Conservation (phyloP, 164 flowering plant genomes). For the Umbilicus rupestris region DNA sequence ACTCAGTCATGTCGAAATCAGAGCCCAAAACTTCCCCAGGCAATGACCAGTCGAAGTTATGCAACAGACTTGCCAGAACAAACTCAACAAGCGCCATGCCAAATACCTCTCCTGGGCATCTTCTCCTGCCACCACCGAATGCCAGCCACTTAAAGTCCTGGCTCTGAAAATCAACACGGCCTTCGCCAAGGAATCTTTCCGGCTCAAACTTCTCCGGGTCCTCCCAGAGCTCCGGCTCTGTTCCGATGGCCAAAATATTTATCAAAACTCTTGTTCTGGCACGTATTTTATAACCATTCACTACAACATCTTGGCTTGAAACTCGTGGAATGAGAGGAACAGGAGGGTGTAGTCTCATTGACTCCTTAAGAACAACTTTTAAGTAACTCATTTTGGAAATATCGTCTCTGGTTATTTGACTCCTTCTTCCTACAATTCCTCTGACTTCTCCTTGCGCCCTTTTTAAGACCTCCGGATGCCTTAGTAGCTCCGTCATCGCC, state of each 20-base stretch:
- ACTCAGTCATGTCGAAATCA: conserved; percentile 27
- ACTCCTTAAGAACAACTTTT: background rate
- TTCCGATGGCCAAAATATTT: background rate
- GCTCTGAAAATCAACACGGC: background rate
- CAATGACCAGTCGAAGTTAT: conserved; percentile 24
- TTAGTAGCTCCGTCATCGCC: conserved; percentile 25
- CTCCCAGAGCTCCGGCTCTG: conserved; percentile 1
- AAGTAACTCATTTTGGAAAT: conserved; percentile 2
- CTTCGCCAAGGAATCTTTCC: background rate
- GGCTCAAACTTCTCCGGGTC: background rate
- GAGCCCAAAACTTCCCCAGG: conserved; percentile 10
- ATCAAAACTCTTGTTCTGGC: conserved; percentile 1
- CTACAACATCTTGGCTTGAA: background rate
- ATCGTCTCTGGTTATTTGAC: background rate
- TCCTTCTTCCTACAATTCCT: conserved; percentile 1
- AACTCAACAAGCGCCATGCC: conserved; percentile 12
- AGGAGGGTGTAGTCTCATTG: background rate
- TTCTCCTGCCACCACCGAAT: conserved; percentile 33
- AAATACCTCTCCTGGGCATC: conserved; percentile 27
- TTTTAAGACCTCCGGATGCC: conserved; percentile 16
- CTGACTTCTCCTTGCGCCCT: conserved; percentile 17
- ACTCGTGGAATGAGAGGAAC: conserved; percentile 2
- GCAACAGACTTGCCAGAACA: conserved; percentile 18
- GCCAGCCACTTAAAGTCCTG: conserved; percentile 21
- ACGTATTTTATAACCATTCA: background rate